These are phyloP conservation scores for Aureobasidium vineae DNA, from an alignment of 2,329 filamentous ascomycete genomes.

Conservation along the genomic window DNA sequence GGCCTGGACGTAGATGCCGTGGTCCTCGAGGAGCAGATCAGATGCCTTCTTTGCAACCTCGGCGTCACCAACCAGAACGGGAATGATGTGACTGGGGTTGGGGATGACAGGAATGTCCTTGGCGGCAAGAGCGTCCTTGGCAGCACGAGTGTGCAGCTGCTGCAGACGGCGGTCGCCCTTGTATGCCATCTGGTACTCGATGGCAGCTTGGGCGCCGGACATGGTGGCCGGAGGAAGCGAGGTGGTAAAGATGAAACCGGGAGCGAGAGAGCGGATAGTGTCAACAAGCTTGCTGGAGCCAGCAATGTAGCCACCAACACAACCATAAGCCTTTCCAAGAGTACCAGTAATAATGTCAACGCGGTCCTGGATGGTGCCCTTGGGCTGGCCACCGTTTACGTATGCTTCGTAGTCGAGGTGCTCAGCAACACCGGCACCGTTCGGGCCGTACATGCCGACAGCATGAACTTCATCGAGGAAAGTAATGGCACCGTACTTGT, in stretches of 20 bases:
- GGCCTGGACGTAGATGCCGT: constrained; percentile 94
- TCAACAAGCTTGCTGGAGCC: constrained; percentile 84
- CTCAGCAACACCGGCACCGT: constrained; percentile 93
- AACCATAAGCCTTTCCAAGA: constrained; percentile 95
- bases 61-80: constrained; percentile 89
- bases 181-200: constrained; percentile 88
- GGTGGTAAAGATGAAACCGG: constrained; percentile 98
- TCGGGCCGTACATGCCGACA: constrained; percentile 97
- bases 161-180: constrained; percentile 86
- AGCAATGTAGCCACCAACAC: constrained; percentile 96
- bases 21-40: constrained; percentile 84
- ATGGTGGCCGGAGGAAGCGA: constrained; percentile 94
- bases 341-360: constrained; percentile 98
- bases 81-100: constrained; percentile 95
- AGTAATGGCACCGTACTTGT: constrained; percentile 96
- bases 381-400: constrained; percentile 62
- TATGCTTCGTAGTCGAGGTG: constrained; percentile 94
- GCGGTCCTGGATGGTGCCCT: constrained; percentile 89
- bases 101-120: constrained; percentile 94
- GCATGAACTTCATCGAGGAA: constrained; percentile 99
- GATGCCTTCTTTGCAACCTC: constrained; percentile 89
- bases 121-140: constrained; percentile 77
- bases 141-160: constrained; percentile 91
- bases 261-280: constrained; percentile 87
- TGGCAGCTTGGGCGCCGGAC: constrained; percentile 87